Conservation (phyloP, 2,329 filamentous ascomycete genomes). For the Fusarium vanettenii region DNA sequence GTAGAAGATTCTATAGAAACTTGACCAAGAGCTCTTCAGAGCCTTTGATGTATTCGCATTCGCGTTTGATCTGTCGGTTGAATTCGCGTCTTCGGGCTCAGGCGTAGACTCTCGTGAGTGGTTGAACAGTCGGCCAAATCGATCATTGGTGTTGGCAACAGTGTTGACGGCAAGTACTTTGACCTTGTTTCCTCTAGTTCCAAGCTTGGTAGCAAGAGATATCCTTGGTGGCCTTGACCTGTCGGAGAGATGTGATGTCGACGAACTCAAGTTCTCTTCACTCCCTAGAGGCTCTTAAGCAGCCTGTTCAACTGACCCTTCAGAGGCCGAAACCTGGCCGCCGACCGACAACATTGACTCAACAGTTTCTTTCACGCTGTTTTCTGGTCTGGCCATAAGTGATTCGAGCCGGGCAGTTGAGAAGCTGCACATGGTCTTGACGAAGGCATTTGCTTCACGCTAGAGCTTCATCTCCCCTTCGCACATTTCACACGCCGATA, state of each 20-base stretch:
- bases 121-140: background rate
- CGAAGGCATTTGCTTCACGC: background rate
- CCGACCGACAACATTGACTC: background rate
- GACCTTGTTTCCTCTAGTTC: background rate
- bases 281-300: background rate
- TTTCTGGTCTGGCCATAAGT: background rate
- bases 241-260: background rate
- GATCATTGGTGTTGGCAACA: background rate
- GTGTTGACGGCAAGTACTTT: background rate
- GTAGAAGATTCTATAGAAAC: constrained; percentile 9
- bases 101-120: constrained; percentile 6
- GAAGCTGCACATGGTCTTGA: constrained; percentile 12
- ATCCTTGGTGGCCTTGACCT: accelerated
- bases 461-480: constrained; percentile 14
- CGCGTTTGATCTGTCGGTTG: background rate
- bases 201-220: background rate
- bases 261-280: background rate
- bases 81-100: background rate
- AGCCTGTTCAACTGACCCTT: background rate
- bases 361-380: background rate
- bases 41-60: background rate
- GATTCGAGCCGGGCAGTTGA: background rate
- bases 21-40: background rate
- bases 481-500: constrained; percentile 14
- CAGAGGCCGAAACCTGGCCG: background rate